Evolutionary conservation across 1,284 basidiomycete genomes (phyloP).

Genomic region (Leccinum fuscescens): DNA sequence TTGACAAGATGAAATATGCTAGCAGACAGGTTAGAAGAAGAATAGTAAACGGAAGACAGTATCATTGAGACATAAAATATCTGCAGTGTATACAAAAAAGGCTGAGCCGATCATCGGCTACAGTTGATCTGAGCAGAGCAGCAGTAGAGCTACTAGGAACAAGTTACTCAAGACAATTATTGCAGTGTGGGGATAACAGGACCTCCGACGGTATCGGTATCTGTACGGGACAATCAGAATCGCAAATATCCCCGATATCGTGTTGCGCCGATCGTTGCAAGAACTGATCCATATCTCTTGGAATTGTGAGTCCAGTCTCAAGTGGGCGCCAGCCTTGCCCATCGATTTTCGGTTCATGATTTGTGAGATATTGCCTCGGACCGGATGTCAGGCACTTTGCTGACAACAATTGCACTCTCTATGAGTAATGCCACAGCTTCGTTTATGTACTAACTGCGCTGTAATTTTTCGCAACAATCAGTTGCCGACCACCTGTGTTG

Average conservation of each 20-base stretch:
- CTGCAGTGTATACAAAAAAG: background rate
- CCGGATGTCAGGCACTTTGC: background rate
- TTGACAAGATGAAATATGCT: background rate
- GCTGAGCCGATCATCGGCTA: background rate
- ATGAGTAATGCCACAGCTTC: too few species aligned
- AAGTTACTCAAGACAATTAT: background rate
- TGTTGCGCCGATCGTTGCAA: background rate
- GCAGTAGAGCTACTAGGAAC: background rate
- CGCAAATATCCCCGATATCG: background rate
- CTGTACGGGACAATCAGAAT: background rate
- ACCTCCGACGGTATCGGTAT: background rate
- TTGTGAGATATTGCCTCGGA: background rate
- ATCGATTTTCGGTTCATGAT: background rate
- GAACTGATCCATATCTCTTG: background rate
- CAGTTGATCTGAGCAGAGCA: background rate
- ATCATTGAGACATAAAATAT: too few species aligned
- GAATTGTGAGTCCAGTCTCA: background rate
- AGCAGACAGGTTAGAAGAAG: background rate
- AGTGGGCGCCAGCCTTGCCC: background rate
- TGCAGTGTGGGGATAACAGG: background rate
- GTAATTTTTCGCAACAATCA: background rate
- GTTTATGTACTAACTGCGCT: background rate
- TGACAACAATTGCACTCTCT: background rate
- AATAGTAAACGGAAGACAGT: too few species aligned
- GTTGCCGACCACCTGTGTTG: background rate